Evolutionary conservation across 2,329 filamentous ascomycete genomes (phyloP).

Genomic region (Magnaporthiopsis incrustans): DNA sequence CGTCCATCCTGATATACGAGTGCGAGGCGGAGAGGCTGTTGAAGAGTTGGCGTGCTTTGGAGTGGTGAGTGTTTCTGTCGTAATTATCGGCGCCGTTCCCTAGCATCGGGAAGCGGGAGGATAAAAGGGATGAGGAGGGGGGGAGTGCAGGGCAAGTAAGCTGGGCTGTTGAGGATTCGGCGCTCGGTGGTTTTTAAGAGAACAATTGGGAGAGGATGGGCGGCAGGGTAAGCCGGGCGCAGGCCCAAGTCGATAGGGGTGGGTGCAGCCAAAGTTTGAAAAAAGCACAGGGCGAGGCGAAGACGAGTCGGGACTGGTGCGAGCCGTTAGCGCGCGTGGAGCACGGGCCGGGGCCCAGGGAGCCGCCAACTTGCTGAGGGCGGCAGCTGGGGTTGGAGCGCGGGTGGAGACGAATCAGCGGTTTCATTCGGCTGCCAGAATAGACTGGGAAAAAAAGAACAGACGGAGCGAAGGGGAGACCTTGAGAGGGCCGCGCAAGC

Average conservation of each 20-base stretch:
- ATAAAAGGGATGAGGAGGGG: neutral
- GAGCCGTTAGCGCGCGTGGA: neutral
- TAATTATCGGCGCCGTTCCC: neutral
- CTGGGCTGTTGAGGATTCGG: neutral
- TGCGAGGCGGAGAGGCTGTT: neutral
- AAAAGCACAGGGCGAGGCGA: neutral
- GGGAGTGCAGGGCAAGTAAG: neutral
- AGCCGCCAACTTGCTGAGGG: no score
- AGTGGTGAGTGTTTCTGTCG: neutral
- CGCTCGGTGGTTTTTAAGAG: neutral
- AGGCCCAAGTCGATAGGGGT: neutral
- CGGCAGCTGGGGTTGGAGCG: neutral
- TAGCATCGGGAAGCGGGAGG: neutral
- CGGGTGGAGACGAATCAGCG: neutral
- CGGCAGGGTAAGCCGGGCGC: neutral
- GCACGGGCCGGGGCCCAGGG: neutral
- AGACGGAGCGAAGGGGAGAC: neutral
- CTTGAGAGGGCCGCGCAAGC: neutral
- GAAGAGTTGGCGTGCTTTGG: neutral
- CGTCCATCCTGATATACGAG: constrained; percentile 25
- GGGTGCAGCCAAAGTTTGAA: neutral
- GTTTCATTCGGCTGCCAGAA: neutral
- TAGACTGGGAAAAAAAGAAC: neutral
- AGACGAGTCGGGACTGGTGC: neutral
- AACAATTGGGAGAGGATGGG: neutral